Evolutionary conservation across 1,139 yeast species (phyloP).

Genomic region (Schizosaccharomyces versatilis): DNA sequence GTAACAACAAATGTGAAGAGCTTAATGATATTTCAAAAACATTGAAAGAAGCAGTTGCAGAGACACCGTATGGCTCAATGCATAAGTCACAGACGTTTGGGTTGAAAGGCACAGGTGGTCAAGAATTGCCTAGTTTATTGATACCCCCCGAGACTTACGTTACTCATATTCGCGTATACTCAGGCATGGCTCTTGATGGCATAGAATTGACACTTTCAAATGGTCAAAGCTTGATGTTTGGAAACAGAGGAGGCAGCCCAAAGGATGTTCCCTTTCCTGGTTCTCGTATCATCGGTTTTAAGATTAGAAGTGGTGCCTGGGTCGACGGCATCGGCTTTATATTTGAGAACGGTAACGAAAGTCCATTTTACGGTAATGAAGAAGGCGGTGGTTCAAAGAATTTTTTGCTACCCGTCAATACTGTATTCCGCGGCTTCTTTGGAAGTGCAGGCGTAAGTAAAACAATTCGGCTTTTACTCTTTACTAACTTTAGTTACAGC

Average conservation of each 20-base stretch:
- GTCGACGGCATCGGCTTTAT: constrained; percentile 58
- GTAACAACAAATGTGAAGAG: neutral
- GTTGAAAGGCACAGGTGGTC: neutral
- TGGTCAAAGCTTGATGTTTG: constrained; percentile 9
- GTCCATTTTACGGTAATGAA: constrained; percentile 2
- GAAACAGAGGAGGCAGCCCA: neutral
- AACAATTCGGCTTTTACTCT: neutral
- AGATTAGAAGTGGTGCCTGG: constrained; percentile 66
- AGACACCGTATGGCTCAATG: neutral
- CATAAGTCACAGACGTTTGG: neutral
- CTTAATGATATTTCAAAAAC: neutral
- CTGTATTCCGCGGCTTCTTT: neutral
- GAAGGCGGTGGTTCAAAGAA: neutral
- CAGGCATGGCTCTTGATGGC: constrained; percentile 68
- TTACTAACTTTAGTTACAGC: neutral
- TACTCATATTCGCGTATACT: constrained; percentile 34
- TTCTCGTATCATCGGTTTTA: constrained; percentile 39
- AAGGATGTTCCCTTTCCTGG: constrained; percentile 18
- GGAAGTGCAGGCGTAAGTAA: neutral
- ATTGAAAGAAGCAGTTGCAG: neutral
- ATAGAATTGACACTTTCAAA: constrained; percentile 22
- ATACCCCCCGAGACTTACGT: constrained; percentile 18
- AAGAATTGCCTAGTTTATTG: neutral
- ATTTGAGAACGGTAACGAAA: constrained; percentile 23
- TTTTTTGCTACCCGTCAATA: neutral